Percentiles rank a stretch among this genome's conserved stretches.
Evolutionary conservation across 352 stramenopile species (phyloP).

Genomic region (Sclerospora graminicola): DNA sequence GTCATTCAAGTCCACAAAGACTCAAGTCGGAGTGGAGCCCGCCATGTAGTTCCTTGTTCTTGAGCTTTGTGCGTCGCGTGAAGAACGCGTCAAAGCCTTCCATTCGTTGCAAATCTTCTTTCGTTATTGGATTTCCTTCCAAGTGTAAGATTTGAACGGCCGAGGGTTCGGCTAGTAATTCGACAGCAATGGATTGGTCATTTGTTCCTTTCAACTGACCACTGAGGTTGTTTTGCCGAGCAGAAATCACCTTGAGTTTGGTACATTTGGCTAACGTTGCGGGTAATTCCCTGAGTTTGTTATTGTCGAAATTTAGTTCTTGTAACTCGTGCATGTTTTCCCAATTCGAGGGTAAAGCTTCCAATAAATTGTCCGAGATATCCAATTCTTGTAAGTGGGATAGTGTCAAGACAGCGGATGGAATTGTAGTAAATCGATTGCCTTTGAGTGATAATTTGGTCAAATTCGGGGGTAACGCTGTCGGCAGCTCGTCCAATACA

Average conservation of each 20-base stretch:
- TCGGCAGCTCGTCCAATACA: conserved; percentile 37
- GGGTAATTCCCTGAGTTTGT: conserved; percentile 36
- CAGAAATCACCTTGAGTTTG: conserved; percentile 71
- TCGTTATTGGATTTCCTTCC: conserved; percentile 71
- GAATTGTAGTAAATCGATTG: conserved; percentile 42
- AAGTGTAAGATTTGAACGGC: conserved; percentile 76
- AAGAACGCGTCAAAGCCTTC: conserved; percentile 69
- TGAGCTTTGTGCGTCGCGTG: conserved; percentile 59
- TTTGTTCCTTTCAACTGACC: conserved; percentile 7
- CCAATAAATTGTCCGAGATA: conserved; percentile 46
- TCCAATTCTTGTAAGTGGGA: conserved; percentile 57
- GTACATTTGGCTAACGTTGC: conserved; percentile 34
- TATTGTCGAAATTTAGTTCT: conserved; percentile 59
- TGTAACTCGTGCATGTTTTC: conserved; percentile 39
- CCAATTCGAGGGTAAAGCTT: conserved; percentile 34
- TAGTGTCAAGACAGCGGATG: conserved; percentile 35
- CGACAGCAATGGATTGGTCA: conserved; percentile 39
- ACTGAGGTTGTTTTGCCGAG: conserved; percentile 39
- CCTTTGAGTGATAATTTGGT: conserved; percentile 66
- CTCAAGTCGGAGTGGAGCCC: conserved; percentile 69
- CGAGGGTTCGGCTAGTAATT: conserved; percentile 41
- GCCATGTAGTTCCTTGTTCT: conserved; percentile 83
- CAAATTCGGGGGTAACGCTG: conserved; percentile 52
- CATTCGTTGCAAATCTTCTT: conserved; percentile 69
- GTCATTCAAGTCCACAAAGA: conserved; percentile 71